Conservation (phyloP, 495 filamentous ascomycete genomes). For the Aspergillus homomorphus region DNA sequence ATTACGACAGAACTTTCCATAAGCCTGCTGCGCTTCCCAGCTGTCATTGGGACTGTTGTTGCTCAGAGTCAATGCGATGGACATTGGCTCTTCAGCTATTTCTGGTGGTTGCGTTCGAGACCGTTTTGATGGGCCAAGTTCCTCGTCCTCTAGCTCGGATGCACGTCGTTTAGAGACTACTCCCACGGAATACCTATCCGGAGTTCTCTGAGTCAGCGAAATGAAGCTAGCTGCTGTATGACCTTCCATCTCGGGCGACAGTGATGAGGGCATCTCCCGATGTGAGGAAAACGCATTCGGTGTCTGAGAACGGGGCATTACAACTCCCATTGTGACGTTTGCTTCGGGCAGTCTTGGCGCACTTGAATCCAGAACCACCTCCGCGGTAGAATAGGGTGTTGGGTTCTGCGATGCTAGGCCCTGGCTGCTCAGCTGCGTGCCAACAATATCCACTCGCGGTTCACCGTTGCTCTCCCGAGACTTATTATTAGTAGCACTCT, state of each 20-base stretch:
- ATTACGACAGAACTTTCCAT: constrained; percentile 48
- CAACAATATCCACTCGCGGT: constrained; percentile 19
- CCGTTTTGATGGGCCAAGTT: constrained; percentile 21
- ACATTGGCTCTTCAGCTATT: constrained; percentile 10
- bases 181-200: constrained; percentile 2
- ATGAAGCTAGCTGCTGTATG: not conserved
- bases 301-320: constrained; percentile 14
- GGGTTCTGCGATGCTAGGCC: constrained; percentile 17
- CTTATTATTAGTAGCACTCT: constrained; percentile 14
- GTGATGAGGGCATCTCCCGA: constrained; percentile 18
- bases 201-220: constrained; percentile 4
- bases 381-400: constrained; percentile 16
- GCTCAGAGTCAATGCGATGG: constrained; percentile 20
- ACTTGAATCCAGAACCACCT: constrained; percentile 29
- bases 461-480: constrained; percentile 3
- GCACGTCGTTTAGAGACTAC: constrained; percentile 18
- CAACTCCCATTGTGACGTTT: constrained; percentile 7
- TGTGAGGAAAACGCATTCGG: constrained; percentile 21
- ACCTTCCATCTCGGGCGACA: constrained; percentile 11
- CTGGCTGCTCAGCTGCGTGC: constrained; percentile 24
- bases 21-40: constrained; percentile 32
- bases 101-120: not conserved
- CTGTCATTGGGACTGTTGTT: constrained; percentile 24
- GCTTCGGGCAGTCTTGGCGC: constrained; percentile 19
- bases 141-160: constrained; percentile 13